phyloP scores from a whole-genome alignment of 169 alveolate species.

The Eimeria acervulina region DNA sequence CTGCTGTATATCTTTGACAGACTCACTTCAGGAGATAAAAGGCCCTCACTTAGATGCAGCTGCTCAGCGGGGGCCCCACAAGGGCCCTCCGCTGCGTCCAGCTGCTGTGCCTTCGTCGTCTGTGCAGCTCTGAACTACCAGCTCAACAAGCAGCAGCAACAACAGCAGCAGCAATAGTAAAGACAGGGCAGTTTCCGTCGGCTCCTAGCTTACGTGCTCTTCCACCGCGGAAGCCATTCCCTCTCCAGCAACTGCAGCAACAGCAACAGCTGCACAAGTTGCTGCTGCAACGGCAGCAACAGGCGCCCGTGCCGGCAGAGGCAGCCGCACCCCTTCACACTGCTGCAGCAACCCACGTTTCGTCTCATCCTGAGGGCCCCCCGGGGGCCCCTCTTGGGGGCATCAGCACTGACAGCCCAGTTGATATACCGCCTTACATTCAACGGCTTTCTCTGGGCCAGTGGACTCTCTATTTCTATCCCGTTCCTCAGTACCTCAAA shows the following conservation, averaged over 20 bases:
- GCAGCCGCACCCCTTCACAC: slow-evolving; percentile 54
- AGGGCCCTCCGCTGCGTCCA: neutral
- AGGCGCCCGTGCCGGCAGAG: slow-evolving; percentile 7
- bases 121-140: neutral
- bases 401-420: neutral
- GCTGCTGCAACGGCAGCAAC: neutral
- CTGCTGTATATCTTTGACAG: neutral
- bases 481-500: slow-evolving; percentile 46
- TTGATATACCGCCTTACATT: slow-evolving; percentile 7
- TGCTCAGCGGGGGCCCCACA: neutral
- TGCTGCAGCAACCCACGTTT: neutral
- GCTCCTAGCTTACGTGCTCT: neutral
- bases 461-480: slow-evolving; percentile 40
- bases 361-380: neutral
- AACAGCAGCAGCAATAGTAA: neutral
- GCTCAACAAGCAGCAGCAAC: neutral
- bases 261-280: neutral
- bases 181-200: neutral
- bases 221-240: neutral
- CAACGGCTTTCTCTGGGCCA: slow-evolving; percentile 7
- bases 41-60: slow-evolving; percentile 8
- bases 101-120: neutral
- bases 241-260: neutral
- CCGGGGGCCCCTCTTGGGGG: slow-evolving; percentile 1
- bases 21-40: neutral